phyloP scores from a whole-genome alignment of 306 rosid genomes.

The Mucuna pruriens region DNA sequence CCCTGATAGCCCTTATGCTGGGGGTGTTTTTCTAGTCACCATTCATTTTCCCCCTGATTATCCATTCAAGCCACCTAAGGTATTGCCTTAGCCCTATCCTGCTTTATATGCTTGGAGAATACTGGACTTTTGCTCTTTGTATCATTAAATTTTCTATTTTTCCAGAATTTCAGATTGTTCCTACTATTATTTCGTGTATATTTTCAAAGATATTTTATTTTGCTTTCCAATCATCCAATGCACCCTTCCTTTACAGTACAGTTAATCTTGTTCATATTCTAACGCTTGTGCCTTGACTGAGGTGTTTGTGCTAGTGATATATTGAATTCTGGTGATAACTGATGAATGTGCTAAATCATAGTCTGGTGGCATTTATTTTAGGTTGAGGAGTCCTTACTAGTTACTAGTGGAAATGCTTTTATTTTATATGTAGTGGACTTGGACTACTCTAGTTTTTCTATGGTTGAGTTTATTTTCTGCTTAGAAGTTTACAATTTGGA shows the following conservation, averaged over 20 bases:
- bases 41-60: constrained; percentile 93
- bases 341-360: not conserved
- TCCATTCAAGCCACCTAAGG: constrained; percentile 91
- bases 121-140: constrained; percentile 7
- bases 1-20: constrained; percentile 86
- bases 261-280: not conserved
- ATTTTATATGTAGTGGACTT: not conserved
- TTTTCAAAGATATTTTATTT: not conserved
- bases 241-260: not conserved
- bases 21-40: constrained; percentile 78
- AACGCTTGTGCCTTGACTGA: not conserved
- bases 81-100: constrained; percentile 23
- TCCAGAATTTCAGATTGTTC: not conserved
- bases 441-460: not conserved
- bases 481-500: not conserved
- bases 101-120: not conserved
- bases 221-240: not conserved
- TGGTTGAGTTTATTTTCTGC: not conserved
- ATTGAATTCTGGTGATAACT: not conserved
- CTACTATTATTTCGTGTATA: not conserved
- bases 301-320: not conserved
- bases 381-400: not conserved
- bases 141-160: not conserved
- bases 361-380: not conserved
- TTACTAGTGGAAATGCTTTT: not conserved